Base-by-base conservation (phyloP, 768 basidiomycete species). In the Auricularia sp. region DNA sequence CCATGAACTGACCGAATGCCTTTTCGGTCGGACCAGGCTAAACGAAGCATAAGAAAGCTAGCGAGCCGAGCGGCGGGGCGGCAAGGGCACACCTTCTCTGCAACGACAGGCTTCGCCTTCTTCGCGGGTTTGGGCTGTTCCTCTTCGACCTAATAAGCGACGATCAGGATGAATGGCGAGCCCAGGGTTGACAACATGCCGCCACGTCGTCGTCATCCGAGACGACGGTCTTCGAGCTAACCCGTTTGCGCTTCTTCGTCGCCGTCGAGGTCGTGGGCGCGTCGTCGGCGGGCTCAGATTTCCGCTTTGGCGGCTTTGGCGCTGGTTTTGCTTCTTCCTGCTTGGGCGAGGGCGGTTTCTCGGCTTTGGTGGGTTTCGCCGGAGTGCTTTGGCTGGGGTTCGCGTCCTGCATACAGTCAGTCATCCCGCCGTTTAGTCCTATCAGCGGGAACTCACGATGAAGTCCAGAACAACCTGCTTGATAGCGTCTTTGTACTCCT, bases 141-240 rank as follows among this genome's bases (percentile, higher is more conserved):
- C 39, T 86, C 85, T 66, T 87, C 85, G 33, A 82, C 75, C 16
- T 88, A 77, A 5, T 81, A 81, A 4, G 86, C 13, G 39, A 14
- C 39, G 39, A 7, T 14, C 39, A 42, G 39, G 10, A 45, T 10
- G 44, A 45, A 18, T 29, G 18, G 47, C 47, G 13, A 35, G 54
- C 34, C 29, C 10, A 36, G 47, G 37, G 62, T 56, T 18, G 29
- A 56, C 10, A 51, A 16, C 14, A 21, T 13, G 47, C 37, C 13
- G n/a, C 29, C 5, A 42, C 39, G 8, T 42, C 63, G 58, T 44
- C 62, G 21, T 63, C 68, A 34, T 70, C 62, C 18, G 47, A 44
- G 16, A 67, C 56, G 63, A 59, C 63, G 21, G 54, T 42, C 63
- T 64, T 56, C 54, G 62, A 59, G n/a, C 62, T 47, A 63, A 42